These are phyloP conservation scores for Botrytis medusae DNA, from an alignment of 2,329 filamentous ascomycete genomes.

Conservation along the genomic window DNA sequence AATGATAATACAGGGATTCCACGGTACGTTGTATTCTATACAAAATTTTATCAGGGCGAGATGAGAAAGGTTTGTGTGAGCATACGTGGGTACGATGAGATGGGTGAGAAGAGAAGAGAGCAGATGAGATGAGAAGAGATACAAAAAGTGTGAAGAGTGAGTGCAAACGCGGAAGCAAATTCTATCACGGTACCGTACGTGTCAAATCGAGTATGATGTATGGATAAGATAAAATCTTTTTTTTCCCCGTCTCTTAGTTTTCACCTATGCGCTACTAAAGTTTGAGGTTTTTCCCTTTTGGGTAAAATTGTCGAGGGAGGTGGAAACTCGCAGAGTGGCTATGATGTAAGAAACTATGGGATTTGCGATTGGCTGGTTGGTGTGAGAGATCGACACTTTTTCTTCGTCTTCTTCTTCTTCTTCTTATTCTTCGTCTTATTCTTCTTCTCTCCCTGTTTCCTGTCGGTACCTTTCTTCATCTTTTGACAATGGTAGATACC, in stretches of 20 bases:
- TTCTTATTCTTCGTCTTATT: too few relatives aligned
- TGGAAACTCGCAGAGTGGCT: not conserved
- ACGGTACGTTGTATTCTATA: not conserved
- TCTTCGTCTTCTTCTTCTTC: not conserved
- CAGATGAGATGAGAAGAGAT: not conserved
- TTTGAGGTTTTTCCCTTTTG: conserved; percentile 28
- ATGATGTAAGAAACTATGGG: conserved; percentile 1
- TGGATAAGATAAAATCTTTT: conserved; percentile 21
- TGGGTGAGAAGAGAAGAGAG: not conserved
- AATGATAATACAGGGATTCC: not conserved
- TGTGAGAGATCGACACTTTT: not conserved
- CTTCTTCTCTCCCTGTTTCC: too few relatives aligned
- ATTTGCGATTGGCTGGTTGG: not conserved
- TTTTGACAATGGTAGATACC: too few relatives aligned
- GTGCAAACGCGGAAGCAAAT: not conserved
- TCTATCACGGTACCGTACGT: conserved; percentile 8
- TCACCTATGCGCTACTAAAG: not conserved
- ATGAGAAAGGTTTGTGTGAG: not conserved
- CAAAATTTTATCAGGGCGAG: too few relatives aligned
- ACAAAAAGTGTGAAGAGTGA: not conserved
- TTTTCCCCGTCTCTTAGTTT: not conserved
- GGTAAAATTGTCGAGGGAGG: conserved; percentile 35
- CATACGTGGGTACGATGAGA: not conserved
- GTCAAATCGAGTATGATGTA: not conserved
- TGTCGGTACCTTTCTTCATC: too few relatives aligned